A percentile compares a stretch with the other conserved stretches of the same genome.
Conservation (phyloP, 257 asterid genomes). For the Ligustrum vulgare region DNA sequence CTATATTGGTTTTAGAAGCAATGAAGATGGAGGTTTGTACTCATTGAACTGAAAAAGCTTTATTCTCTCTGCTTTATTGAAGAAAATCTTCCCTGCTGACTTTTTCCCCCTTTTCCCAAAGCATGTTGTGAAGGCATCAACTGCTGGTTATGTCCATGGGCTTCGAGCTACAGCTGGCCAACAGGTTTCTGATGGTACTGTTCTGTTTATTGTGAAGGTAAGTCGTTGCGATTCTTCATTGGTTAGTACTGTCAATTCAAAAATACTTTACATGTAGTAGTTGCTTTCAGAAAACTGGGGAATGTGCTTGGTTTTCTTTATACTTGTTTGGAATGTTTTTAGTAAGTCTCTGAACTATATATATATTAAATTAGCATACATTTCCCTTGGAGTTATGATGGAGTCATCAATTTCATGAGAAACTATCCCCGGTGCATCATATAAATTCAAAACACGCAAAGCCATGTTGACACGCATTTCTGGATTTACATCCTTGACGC, state of each 20-base stretch:
- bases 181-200: conserved; percentile 76
- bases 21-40: conserved; percentile 97
- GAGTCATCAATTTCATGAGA: not conserved
- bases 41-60: conserved; percentile 11
- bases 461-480: not conserved
- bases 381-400: not conserved
- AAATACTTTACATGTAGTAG: not conserved
- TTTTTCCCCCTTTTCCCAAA: conserved; percentile 31
- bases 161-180: conserved; percentile 73
- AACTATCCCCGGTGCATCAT: not conserved
- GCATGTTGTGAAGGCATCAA: conserved; percentile 91
- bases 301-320: not conserved
- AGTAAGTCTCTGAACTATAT: not conserved
- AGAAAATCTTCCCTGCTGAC: conserved; percentile 6
- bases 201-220: conserved; percentile 69
- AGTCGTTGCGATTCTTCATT: conserved; percentile 13
- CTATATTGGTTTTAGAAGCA: conserved; percentile 84
- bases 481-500: not conserved
- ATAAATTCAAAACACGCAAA: not conserved
- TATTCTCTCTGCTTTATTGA: conserved; percentile 14
- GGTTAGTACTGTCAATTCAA: not conserved
- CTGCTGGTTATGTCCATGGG: conserved; percentile 63
- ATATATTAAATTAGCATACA: not conserved
- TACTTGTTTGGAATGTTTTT: not conserved
- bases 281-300: not conserved